Evolutionary conservation across 2,329 filamentous ascomycete species (phyloP).

Genomic region (Polychaeton citri): DNA sequence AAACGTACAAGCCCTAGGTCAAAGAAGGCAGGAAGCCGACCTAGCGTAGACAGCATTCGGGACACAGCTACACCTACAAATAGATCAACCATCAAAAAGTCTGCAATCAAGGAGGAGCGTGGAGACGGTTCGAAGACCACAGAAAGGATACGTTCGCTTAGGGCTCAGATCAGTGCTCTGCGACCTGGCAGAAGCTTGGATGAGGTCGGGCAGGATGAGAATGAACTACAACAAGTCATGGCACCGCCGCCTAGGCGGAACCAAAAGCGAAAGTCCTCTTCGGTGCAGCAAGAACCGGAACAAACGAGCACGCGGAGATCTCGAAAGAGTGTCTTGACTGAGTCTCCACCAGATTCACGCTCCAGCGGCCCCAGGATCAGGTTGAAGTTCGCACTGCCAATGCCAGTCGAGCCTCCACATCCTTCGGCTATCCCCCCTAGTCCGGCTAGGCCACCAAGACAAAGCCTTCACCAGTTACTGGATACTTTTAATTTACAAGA

Average conservation of each 20-base stretch:
- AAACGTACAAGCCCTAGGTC: constrained; percentile 17
- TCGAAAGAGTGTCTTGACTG: background rate
- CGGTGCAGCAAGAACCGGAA: background rate
- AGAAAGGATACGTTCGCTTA: background rate
- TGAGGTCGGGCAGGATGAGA: background rate
- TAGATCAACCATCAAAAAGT: background rate
- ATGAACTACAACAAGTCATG: background rate
- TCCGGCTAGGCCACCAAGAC: constrained; percentile 14
- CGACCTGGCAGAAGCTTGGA: background rate
- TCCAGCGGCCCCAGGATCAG: constrained; percentile 12
- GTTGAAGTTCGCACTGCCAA: constrained; percentile 12
- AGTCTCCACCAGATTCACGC: background rate
- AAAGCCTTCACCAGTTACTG: constrained; percentile 18
- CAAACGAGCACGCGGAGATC: background rate
- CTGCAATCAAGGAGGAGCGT: background rate
- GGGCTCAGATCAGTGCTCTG: background rate
- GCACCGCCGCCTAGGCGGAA: background rate
- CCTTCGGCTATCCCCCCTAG: constrained; percentile 16
- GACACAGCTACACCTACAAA: background rate
- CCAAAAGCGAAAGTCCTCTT: background rate
- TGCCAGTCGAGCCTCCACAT: constrained; percentile 14
- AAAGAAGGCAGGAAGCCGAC: constrained; percentile 10
- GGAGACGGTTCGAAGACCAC: background rate
- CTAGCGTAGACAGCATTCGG: background rate
- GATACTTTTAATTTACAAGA: constrained; percentile 21